Conservation (phyloP, 306 rosid species). For the Rosa lucieae region DNA sequence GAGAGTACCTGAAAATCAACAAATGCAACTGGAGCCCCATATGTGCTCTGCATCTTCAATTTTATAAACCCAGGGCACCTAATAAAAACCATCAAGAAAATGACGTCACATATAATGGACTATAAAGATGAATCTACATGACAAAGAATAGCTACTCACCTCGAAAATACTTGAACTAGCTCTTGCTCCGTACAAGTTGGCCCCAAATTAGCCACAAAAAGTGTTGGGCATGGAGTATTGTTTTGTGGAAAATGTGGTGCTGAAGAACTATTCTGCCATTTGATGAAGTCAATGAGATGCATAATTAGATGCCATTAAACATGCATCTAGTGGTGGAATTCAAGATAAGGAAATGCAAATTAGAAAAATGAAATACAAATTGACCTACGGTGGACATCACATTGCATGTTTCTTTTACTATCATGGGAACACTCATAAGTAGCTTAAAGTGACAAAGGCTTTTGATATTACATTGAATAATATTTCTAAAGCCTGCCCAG, state of each 20-base stretch:
- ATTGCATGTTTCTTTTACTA: background rate
- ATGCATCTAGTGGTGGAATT: background rate
- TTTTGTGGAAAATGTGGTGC: conserved; percentile 48
- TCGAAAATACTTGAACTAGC: conserved; percentile 76
- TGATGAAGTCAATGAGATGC: conserved; percentile 11
- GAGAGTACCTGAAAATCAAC: conserved; percentile 84
- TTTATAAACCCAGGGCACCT: conserved; percentile 89
- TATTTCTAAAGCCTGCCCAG: background rate
- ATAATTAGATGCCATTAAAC: conserved; percentile 12
- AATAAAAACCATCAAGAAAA: conserved; percentile 14
- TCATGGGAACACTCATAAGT: background rate
- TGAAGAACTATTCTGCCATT: conserved; percentile 43
- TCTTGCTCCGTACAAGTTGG: conserved; percentile 86
- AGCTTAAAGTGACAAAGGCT: background rate
- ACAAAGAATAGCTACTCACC: conserved; percentile 38
- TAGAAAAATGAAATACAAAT: background rate
- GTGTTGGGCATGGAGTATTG: conserved; percentile 73
- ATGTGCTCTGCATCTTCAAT: conserved; percentile 92
- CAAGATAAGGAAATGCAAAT: background rate
- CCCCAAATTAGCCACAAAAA: conserved; percentile 92
- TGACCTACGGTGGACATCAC: background rate
- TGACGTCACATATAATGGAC: background rate
- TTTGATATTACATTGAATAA: background rate
- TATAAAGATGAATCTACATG: conserved; percentile 12
- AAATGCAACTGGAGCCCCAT: conserved; percentile 93